Conservation (phyloP, 2,329 filamentous ascomycete species). For the Aspergillus awamori region DNA sequence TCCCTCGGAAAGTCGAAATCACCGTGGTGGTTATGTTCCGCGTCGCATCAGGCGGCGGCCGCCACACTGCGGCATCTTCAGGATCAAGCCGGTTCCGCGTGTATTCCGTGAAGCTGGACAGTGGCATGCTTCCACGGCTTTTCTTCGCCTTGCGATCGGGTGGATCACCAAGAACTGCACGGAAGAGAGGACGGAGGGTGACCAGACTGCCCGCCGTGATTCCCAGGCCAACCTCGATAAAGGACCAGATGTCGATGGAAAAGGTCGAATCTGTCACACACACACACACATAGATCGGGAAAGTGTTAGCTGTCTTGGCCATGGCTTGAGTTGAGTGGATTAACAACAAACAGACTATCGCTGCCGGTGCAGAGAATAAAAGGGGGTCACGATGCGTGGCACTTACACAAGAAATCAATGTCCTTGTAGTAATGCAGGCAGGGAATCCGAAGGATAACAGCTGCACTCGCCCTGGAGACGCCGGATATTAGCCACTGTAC, state of each 20-base stretch:
- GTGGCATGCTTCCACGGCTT: not conserved
- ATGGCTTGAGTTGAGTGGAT: too few species aligned
- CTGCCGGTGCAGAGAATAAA: not conserved
- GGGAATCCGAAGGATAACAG: conserved; percentile 47
- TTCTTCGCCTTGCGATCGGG: not conserved
- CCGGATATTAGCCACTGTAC: not conserved
- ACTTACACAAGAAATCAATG: conserved; percentile 35
- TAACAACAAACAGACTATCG: too few species aligned
- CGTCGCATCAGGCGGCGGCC: not conserved
- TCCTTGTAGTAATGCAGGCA: conserved; percentile 45
- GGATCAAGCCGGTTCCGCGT: not conserved
- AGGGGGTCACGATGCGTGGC: not conserved
- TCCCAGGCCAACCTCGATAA: conserved; percentile 33
- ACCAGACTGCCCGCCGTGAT: conserved; percentile 50
- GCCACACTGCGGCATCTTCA: not conserved
- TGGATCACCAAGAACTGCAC: conserved; percentile 15
- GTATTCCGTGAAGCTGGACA: not conserved
- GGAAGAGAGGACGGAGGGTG: conserved; percentile 50
- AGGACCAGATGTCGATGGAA: conserved; percentile 44
- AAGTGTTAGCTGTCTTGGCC: too few species aligned
- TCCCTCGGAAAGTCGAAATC: not conserved
- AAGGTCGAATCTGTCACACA: conserved; percentile 38
- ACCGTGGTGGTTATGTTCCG: not conserved
- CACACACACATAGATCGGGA: not conserved
- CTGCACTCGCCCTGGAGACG: conserved; percentile 31